Base-by-base conservation (phyloP, 176 grass and related monocot genomes). In the Luzula sylvatica region DNA sequence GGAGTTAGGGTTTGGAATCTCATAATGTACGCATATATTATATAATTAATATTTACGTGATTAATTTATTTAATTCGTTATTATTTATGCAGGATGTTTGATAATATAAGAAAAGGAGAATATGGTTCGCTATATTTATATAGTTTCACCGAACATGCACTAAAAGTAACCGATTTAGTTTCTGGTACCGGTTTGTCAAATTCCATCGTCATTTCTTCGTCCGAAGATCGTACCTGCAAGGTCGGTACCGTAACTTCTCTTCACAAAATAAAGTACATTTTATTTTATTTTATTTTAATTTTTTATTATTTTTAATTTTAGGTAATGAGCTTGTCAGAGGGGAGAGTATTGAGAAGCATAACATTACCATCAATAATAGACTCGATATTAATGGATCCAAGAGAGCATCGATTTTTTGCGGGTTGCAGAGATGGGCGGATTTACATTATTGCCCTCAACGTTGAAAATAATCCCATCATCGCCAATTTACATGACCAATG, bases 391-490 rank as follows among this genome's bases (percentile, higher is more conserved):
- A 71, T 89, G 42, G 81, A 96, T 42, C 77, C 80, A 44, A 72
- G 66, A 50, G 76, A 83, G 70, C 77, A 86, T 73, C 65, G 79
- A 57, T 96, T 96, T 60, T 96, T 86, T 73, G 84, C 90, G 58
- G 90, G 84, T 58, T 68, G 77, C 38, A 72, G 74, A 78, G 90
- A 96, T 86, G 84, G 84, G 18, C 88, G 88, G 55, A 96, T 89
- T 72, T 96, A 89, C 75, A 62, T 89, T 72, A 79, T 75, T 56
- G 58, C 71, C 26, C 76, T 96, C 56, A 79, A 83, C 71, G 74
- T 74, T 73, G 74, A 89, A 66, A 55, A 42, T 50, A 71, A 64
- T 30, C 76, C 59, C 64, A 82, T 80, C 16, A 63, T 82, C 53
- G 90, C 70, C 6, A 52, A 66, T 53, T 61, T 96, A 71, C 68